Evolutionary conservation across 2,329 filamentous ascomycete genomes (phyloP).

Genomic region (Penicillium sp.): DNA sequence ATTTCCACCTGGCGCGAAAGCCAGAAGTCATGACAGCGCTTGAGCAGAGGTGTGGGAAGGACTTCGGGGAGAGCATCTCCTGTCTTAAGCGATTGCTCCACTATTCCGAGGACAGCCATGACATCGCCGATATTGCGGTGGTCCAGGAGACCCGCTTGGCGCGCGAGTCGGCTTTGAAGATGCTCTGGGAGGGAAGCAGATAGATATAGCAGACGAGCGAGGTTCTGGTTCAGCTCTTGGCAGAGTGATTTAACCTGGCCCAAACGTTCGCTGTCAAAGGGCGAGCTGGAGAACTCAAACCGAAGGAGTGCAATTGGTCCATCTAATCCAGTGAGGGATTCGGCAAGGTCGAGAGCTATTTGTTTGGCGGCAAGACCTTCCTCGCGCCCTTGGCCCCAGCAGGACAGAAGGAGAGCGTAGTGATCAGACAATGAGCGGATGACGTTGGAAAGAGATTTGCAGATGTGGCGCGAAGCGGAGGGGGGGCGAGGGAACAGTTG

Average conservation of each 20-base stretch:
- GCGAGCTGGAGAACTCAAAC: slow-evolving; percentile 43
- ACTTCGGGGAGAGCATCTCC: slow-evolving; percentile 52
- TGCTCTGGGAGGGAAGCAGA: slow-evolving; percentile 38
- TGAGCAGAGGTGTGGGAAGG: slow-evolving; percentile 50
- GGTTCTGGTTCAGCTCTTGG: slow-evolving; percentile 33
- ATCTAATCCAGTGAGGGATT: slow-evolving; percentile 35
- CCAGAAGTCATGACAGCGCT: slow-evolving; percentile 35
- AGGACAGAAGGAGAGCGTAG: slow-evolving; percentile 52
- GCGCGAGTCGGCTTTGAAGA: slow-evolving; percentile 44
- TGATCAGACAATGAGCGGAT: slow-evolving; percentile 50
- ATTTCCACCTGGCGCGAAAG: slow-evolving; percentile 20
- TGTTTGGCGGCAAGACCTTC: slow-evolving; percentile 31
- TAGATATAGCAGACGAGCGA: slow-evolving; percentile 40
- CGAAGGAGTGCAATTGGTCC: slow-evolving; percentile 36
- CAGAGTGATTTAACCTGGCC: slow-evolving; percentile 34
- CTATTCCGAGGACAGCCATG: slow-evolving; percentile 52
- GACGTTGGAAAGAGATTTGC: slow-evolving; percentile 48
- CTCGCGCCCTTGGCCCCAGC: slow-evolving; percentile 39
- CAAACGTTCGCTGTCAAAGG: slow-evolving; percentile 39
- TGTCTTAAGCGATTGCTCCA: slow-evolving; percentile 51
- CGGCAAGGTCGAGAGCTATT: slow-evolving; percentile 35
- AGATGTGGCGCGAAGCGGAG: slow-evolving; percentile 48
- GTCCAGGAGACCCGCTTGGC: slow-evolving; percentile 43
- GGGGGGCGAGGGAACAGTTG: slow-evolving; percentile 52
- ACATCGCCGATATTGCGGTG: slow-evolving; percentile 51